Conservation (phyloP, 2,329 filamentous ascomycete species). For the Teratosphaeria nubilosa region DNA sequence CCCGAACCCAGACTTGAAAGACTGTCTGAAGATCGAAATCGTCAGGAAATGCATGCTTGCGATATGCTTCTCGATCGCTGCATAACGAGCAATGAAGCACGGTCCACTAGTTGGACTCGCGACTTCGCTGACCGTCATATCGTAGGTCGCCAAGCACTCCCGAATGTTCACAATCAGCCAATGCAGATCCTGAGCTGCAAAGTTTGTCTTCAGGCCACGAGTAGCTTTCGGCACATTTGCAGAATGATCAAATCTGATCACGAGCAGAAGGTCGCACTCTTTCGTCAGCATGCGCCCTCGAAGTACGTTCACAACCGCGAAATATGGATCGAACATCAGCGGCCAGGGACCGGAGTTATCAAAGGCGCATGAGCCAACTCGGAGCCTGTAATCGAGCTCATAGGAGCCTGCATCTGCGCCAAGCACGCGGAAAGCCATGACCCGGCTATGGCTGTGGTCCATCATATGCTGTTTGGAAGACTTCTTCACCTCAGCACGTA, state of each 20-base stretch:
- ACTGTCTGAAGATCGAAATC: slow-evolving; percentile 4
- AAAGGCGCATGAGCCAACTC: slow-evolving; percentile 4
- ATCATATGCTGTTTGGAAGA: not conserved
- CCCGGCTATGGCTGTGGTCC: slow-evolving; percentile 1
- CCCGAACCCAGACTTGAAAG: not conserved
- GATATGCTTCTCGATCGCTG: slow-evolving; percentile 4
- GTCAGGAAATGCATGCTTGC: slow-evolving; percentile 15
- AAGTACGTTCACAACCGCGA: slow-evolving; percentile 11
- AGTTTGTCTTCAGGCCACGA: not conserved
- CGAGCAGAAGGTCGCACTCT: slow-evolving; percentile 8
- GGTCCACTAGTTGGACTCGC: slow-evolving; percentile 5
- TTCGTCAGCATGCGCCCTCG: slow-evolving; percentile 9
- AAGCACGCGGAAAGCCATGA: not conserved
- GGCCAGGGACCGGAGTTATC: slow-evolving; percentile 9
- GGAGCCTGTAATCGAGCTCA: not conserved
- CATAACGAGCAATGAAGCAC: slow-evolving; percentile 9
- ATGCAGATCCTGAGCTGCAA: not conserved
- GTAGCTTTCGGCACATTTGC: slow-evolving; percentile 5
- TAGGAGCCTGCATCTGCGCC: not conserved
- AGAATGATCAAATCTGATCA: not conserved
- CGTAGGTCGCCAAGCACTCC: slow-evolving; percentile 6
- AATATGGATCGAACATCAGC: slow-evolving; percentile 14
- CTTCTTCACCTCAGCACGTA: not conserved
- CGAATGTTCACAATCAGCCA: slow-evolving; percentile 12
- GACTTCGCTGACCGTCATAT: slow-evolving; percentile 11